phyloP scores from a whole-genome alignment of 2,329 filamentous ascomycete species.

The Botrytis paeoniae region DNA sequence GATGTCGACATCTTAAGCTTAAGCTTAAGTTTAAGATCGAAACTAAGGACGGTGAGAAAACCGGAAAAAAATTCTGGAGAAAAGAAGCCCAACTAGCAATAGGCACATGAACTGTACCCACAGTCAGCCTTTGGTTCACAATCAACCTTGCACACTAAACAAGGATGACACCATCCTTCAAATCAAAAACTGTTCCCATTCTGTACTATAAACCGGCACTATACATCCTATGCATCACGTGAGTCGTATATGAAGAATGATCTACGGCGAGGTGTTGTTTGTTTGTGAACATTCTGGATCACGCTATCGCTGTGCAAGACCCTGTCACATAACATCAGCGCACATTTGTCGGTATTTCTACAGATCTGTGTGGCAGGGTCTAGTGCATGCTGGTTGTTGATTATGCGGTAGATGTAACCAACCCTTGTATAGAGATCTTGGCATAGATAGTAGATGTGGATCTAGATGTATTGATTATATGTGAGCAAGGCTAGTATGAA shows the following conservation, averaged over 20 bases:
- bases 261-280: not conserved
- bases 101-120: not conserved
- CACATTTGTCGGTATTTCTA: not conserved
- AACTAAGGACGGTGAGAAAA: not conserved
- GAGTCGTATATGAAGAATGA: not conserved
- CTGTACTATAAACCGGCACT: not conserved
- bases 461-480: not conserved
- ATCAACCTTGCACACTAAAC: not conserved
- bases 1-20: not conserved
- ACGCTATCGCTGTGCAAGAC: too few relatives aligned
- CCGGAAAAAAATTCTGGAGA: not conserved
- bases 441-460: slow-evolving; percentile 1
- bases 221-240: not conserved
- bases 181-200: not conserved
- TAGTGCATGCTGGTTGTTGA: not conserved
- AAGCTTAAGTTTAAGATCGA: not conserved
- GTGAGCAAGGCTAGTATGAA: not conserved
- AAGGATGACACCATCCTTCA: not conserved
- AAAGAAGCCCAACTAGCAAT: not conserved
- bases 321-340: not conserved
- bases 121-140: not conserved
- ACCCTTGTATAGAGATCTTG: not conserved
- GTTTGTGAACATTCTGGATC: not conserved
- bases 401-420: not conserved
- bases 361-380: not conserved